Conservation (phyloP, 768 basidiomycete genomes). For the Rhodosporidiobolus sp. region DNA sequence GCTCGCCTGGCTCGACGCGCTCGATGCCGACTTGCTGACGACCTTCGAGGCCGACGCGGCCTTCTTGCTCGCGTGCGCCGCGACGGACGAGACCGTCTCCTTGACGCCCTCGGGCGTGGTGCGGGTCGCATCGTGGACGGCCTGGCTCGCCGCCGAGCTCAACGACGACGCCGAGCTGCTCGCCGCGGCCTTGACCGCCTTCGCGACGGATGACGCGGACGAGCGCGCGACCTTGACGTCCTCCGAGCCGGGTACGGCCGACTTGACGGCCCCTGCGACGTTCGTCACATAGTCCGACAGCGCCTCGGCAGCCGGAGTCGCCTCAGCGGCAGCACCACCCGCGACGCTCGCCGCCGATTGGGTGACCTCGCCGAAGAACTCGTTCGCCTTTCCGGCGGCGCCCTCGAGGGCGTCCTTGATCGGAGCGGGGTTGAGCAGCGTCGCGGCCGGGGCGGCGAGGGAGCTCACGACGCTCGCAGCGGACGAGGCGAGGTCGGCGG, state of each 20-base stretch:
- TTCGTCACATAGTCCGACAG: background rate
- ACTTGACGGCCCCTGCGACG: background rate
- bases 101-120: conserved; percentile 17
- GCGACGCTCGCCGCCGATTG: conserved; percentile 10
- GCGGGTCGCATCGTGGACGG: conserved; percentile 21
- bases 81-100: conserved; percentile 14
- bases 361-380: conserved; percentile 20
- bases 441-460: conserved; percentile 9
- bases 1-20: no score
- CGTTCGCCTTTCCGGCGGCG: background rate
- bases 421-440: conserved; percentile 9
- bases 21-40: no score
- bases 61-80: background rate
- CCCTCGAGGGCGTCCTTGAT: background rate
- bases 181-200: background rate
- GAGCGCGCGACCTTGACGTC: no score
- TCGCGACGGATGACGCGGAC: background rate
- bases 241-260: background rate
- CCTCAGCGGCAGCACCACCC: conserved; percentile 16
- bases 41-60: background rate
- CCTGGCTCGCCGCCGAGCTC: background rate
- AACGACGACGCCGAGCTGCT: background rate
- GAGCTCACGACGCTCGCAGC: conserved; percentile 11
- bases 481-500: conserved; percentile 1
- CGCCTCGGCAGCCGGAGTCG: conserved; percentile 1